Base-by-base conservation (phyloP, 192 early-diverging fungal genomes). In the Coemansia sp. region DNA sequence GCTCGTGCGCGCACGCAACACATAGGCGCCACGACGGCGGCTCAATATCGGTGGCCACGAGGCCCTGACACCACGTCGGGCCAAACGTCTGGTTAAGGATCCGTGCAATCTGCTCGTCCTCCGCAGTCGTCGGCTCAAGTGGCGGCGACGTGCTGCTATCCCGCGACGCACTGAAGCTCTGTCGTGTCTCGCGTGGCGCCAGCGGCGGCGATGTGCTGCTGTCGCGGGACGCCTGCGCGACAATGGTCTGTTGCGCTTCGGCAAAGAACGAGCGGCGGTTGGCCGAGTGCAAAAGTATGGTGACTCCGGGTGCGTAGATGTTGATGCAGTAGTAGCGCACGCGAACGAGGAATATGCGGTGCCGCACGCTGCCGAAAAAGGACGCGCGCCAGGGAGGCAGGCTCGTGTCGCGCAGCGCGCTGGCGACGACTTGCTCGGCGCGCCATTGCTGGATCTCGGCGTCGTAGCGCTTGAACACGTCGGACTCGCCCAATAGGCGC, bases 191-290 rank as follows among this genome's bases (percentile, higher is more conserved):
- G 28, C 21, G 50, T 0, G 56, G 27, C 18, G 45, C 24, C 16
- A 32, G 30, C 31, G 28, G 31, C 6, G 57, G 57, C 30, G 57
- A 59, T 5, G 19, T 31, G 57, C 57, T 59, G 28, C 31, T 33
- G 38, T 62, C 47, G 7, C 52, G 33, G 16, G 31, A 32, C n/a
- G 44, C 25, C 5, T 35, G 50, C 12, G 44, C 22, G 1, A 23
- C 61, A 21, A 55, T 50, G 11, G 48, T 50, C 14, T 50, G 38
- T 8, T 58, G 46, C 10, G 56, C 56, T 19, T 71, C 69, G 18
- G 62, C 30, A 24, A 65, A 67, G n/a, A 75, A 69, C 24, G 72
- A 69, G 9, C 65, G 66, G 4, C 72, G 65, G 58, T 75, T 75
- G n/a, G 65, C 45, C 31, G 54, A 31, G 35, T 75, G 72, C 42